phyloP scores from a whole-genome alignment of 1,284 basidiomycete species.

The Ceratobasidium papillatum region DNA sequence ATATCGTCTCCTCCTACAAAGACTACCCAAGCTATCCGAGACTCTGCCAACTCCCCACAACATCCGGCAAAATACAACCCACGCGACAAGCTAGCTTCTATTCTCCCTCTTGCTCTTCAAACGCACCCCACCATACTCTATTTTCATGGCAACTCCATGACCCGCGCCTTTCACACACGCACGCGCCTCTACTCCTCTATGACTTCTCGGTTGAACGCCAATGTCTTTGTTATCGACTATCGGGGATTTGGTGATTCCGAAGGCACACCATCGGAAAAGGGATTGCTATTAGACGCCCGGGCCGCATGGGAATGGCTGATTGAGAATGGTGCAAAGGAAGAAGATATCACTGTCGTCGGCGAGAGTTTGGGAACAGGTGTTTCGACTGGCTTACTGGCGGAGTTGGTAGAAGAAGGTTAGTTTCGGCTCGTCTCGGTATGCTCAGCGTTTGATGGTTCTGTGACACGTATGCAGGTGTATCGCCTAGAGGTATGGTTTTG shows the following conservation, averaged over 20 bases:
- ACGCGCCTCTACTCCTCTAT: constrained; percentile 69
- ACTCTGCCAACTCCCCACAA: constrained; percentile 40
- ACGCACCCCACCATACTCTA: constrained; percentile 80
- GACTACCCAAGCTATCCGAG: constrained; percentile 45
- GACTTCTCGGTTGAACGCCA: constrained; percentile 69
- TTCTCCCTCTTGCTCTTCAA: constrained; percentile 60
- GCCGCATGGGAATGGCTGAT: constrained; percentile 84
- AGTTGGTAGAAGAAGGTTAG: constrained; percentile 63
- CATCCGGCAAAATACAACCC: constrained; percentile 41
- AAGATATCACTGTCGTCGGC: constrained; percentile 76
- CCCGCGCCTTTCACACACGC: constrained; percentile 72
- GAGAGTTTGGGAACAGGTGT: constrained; percentile 88
- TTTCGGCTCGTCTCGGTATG: constrained; percentile 44
- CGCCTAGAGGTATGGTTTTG: constrained; percentile 70
- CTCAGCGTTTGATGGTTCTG: constrained; percentile 44
- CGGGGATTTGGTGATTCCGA: constrained; percentile 92
- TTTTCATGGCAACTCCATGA: constrained; percentile 90
- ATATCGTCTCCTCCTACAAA: constrained; percentile 26
- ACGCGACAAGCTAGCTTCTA: constrained; percentile 47
- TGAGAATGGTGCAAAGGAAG: constrained; percentile 62
- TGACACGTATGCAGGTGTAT: constrained; percentile 43
- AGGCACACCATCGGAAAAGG: constrained; percentile 75
- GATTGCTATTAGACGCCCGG: constrained; percentile 78
- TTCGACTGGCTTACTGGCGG: constrained; percentile 66
- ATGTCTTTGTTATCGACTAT: constrained; percentile 88